These are phyloP conservation scores for Funneliformis geosporum DNA, from an alignment of 192 early-diverging fungal genomes.

Conservation along the genomic window DNA sequence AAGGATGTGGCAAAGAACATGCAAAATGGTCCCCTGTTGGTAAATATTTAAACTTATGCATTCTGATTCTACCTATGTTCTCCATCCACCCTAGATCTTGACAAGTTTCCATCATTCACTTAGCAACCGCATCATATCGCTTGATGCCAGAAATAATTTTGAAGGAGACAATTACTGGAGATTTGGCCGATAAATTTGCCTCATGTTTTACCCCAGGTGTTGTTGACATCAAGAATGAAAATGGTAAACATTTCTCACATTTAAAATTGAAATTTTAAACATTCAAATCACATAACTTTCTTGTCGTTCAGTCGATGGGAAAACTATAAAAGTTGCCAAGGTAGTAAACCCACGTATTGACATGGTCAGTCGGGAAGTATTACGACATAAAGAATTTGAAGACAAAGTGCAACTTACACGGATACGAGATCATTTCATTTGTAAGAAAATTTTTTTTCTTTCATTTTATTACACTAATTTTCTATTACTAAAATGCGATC, in stretches of 20 bases:
- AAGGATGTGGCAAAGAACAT: slow-evolving; percentile 94
- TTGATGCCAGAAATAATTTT: slow-evolving; percentile 91
- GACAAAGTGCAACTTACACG: slow-evolving; percentile 86
- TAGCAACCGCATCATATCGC: slow-evolving; percentile 91
- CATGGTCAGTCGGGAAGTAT: slow-evolving; percentile 89
- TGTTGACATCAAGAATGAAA: slow-evolving; percentile 71
- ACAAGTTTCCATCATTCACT: not conserved
- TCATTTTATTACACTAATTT: not conserved
- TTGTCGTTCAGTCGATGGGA: slow-evolving; percentile 35
- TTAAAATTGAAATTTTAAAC: not conserved
- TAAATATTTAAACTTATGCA: slow-evolving; percentile 12
- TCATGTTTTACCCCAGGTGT: slow-evolving; percentile 89
- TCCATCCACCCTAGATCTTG: not conserved
- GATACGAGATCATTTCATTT: slow-evolving; percentile 97
- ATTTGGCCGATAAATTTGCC: slow-evolving; percentile 79
- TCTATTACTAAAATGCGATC: not conserved
- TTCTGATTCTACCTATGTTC: not conserved
- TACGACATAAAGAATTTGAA: slow-evolving; percentile 91
- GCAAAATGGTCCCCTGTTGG: slow-evolving; percentile 96
- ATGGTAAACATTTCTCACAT: slow-evolving; percentile 35
- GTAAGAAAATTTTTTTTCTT: slow-evolving; percentile 54
- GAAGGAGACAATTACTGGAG: slow-evolving; percentile 78
- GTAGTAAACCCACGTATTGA: slow-evolving; percentile 93
- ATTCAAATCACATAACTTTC: not conserved
- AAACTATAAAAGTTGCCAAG: slow-evolving; percentile 62